These are phyloP conservation scores for Lippia alba DNA, from an alignment of 305 asterid genomes.

Conservation along the genomic window DNA sequence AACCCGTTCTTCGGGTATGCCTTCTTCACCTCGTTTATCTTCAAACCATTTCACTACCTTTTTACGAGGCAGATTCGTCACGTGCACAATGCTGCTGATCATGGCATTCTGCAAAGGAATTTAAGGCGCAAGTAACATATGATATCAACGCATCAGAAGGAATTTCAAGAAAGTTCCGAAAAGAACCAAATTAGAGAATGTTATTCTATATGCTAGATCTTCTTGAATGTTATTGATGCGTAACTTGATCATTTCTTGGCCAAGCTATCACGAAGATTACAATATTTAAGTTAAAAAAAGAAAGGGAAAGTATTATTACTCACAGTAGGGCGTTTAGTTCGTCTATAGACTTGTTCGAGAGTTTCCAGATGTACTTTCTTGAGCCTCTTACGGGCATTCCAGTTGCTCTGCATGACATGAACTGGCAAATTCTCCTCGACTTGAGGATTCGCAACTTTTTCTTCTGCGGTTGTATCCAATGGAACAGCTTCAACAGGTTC, in stretches of 20 bases:
- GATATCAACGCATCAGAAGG: background rate
- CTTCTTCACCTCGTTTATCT: slow-evolving; percentile 83
- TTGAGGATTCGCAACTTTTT: slow-evolving; percentile 39
- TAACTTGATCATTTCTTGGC: background rate
- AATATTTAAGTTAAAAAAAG: background rate
- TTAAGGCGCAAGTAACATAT: background rate
- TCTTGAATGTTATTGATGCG: background rate
- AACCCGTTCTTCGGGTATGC: slow-evolving; percentile 66
- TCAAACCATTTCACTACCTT: slow-evolving; percentile 93
- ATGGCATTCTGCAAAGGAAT: slow-evolving; percentile 72
- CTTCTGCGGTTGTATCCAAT: slow-evolving; percentile 35
- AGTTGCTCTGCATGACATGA: slow-evolving; percentile 80
- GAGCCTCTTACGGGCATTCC: slow-evolving; percentile 87
- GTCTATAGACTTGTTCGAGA: slow-evolving; percentile 74
- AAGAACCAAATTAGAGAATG: background rate
- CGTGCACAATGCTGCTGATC: slow-evolving; percentile 90
- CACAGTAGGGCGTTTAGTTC: slow-evolving; percentile 92
- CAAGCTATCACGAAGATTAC: background rate
- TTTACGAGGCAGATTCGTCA: slow-evolving; percentile 82
- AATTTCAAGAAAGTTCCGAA: too few species aligned
- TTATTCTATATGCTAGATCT: too few species aligned
- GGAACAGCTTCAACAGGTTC: slow-evolving; percentile 50
- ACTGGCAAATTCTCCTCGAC: slow-evolving; percentile 62
- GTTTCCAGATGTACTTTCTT: slow-evolving; percentile 87
- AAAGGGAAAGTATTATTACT: slow-evolving; percentile 51